Conservation (phyloP, 2,329 filamentous ascomycete genomes). For the Dactylella cylindrospora region DNA sequence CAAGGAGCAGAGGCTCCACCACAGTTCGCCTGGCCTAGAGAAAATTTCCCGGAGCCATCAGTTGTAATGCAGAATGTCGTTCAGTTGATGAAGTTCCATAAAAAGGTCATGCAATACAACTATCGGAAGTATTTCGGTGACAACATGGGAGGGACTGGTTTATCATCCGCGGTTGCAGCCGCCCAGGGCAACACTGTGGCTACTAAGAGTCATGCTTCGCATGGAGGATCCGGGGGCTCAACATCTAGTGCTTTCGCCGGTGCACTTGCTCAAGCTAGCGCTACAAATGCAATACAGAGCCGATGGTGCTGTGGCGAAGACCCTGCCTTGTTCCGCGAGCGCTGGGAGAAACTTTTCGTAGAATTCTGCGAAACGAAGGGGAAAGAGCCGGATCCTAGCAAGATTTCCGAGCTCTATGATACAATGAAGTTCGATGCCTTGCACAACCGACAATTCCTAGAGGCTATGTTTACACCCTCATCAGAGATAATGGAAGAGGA, state of each 20-base stretch:
- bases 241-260: constrained; percentile 50
- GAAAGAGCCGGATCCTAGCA: constrained; percentile 90
- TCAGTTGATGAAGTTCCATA: constrained; percentile 96
- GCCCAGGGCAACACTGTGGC: neutral
- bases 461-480: constrained; percentile 94
- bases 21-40: constrained; percentile 94
- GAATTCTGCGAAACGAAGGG: constrained; percentile 90
- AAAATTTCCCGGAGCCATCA: constrained; percentile 89
- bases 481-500: constrained; percentile 75
- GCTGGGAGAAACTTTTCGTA: constrained; percentile 96
- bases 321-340: constrained; percentile 87
- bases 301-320: constrained; percentile 98
- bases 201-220: neutral
- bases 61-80: constrained; percentile 90
- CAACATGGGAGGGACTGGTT: neutral
- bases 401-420: constrained; percentile 97
- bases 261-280: constrained; percentile 63
- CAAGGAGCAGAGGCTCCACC: constrained; percentile 91
- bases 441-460: constrained; percentile 92
- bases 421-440: constrained; percentile 99
- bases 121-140: constrained; percentile 70
- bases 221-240: neutral
- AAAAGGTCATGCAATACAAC: constrained; percentile 91
- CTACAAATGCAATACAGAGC: constrained; percentile 72
- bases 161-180: neutral